These are phyloP conservation scores for Sporisorium scitamineum DNA, from an alignment of 1,284 basidiomycete genomes.

Conservation along the genomic window DNA sequence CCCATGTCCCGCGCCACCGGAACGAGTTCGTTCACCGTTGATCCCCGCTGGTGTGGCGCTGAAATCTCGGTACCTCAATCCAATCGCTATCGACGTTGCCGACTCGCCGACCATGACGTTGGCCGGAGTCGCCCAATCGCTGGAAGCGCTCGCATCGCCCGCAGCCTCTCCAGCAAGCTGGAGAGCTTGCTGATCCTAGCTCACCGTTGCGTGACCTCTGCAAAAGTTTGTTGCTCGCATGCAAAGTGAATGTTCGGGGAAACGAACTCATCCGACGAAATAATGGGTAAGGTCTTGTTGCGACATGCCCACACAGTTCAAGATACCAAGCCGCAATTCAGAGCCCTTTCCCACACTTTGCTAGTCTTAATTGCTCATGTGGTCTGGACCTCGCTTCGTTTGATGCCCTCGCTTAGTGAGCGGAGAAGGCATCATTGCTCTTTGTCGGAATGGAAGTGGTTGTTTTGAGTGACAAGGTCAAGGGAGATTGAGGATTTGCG, in stretches of 20 bases:
- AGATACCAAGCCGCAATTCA: too few species aligned
- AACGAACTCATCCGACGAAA: too few species aligned
- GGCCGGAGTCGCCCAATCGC: slow-evolving; percentile 16
- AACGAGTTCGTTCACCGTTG: slow-evolving; percentile 40
- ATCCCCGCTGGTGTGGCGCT: slow-evolving; percentile 20
- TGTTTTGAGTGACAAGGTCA: too few species aligned
- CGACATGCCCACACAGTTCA: too few species aligned
- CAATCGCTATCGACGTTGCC: slow-evolving; percentile 2
- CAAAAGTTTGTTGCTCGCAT: too few species aligned
- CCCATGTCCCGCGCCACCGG: slow-evolving; percentile 9
- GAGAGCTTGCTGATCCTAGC: not conserved
- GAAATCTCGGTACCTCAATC: slow-evolving; percentile 10
- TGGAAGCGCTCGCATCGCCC: slow-evolving; percentile 27
- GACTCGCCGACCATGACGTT: slow-evolving; percentile 6
- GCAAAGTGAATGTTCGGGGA: not conserved
- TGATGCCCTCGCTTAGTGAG: not conserved
- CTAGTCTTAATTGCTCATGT: too few species aligned
- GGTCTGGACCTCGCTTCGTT: not conserved
- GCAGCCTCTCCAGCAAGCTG: slow-evolving; percentile 7
- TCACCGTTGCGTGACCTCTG: not conserved
- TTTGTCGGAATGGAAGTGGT: too few species aligned
- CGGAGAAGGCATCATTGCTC: too few species aligned
- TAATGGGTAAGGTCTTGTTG: too few species aligned
- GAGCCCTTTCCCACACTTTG: too few species aligned
- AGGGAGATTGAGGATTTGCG: too few species aligned